phyloP scores from a whole-genome alignment of 2,329 filamentous ascomycete genomes.

The Aspergillus clavatus region DNA sequence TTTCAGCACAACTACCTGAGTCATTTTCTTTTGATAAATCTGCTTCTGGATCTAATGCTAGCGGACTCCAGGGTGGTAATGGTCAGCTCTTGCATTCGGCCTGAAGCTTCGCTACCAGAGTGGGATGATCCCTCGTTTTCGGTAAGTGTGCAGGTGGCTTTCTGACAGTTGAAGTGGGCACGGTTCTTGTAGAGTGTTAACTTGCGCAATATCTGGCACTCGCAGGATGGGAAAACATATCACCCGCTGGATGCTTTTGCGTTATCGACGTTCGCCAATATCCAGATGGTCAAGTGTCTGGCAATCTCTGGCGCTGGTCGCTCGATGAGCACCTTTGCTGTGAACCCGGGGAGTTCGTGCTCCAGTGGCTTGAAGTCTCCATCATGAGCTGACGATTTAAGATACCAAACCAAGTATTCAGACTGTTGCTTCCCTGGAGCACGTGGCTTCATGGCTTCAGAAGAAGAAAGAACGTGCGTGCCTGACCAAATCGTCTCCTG shows the following conservation, averaged over 20 bases:
- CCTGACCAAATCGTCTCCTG: neutral
- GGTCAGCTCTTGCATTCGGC: conserved; percentile 19
- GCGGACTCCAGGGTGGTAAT: conserved; percentile 15
- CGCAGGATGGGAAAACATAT: conserved; percentile 22
- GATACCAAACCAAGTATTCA: conserved; percentile 22
- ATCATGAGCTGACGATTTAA: conserved; percentile 1
- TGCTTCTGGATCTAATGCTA: conserved; percentile 13
- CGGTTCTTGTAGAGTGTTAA: neutral
- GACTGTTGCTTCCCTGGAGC: conserved; percentile 16
- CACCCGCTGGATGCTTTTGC: conserved; percentile 23
- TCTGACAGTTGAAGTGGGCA: too few relatives aligned
- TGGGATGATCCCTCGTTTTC: conserved; percentile 21
- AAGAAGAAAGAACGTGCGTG: conserved; percentile 20
- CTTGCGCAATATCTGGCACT: neutral
- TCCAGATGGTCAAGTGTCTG: conserved; percentile 21
- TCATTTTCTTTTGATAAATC: conserved; percentile 22
- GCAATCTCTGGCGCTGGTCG: conserved; percentile 7
- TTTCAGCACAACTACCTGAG: conserved; percentile 24
- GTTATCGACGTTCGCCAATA: conserved; percentile 25
- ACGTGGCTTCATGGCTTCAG: conserved; percentile 21
- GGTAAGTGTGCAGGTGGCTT: conserved; percentile 11
- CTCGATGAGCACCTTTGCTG: conserved; percentile 20
- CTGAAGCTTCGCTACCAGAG: conserved; percentile 15
- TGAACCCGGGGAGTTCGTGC: conserved; percentile 26
- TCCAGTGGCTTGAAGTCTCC: neutral